Conservation (phyloP, 768 basidiomycete species). For the Lactifluus pinguis region DNA sequence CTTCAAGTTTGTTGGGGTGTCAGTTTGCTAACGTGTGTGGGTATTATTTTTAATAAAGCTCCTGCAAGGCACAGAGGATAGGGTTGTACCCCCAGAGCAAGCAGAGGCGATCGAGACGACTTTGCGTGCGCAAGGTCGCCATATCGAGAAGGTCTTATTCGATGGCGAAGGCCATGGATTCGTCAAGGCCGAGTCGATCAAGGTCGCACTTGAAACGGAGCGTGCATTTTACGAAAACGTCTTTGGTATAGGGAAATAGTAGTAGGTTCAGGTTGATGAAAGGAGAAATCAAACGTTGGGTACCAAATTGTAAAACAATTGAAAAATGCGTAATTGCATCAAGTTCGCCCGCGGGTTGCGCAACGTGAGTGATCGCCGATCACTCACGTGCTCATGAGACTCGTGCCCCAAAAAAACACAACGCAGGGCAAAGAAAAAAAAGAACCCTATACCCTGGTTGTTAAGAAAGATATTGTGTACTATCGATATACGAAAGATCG, state of each 20-base stretch:
- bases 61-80: neutral
- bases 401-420: no score
- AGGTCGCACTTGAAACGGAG: conserved; percentile 44
- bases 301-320: neutral
- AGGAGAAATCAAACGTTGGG: neutral
- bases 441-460: no score
- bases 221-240: conserved; percentile 46
- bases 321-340: no score
- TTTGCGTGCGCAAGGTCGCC: conserved; percentile 30
- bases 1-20: neutral
- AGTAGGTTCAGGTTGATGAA: neutral
- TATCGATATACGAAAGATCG: no score
- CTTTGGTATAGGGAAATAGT: conserved; percentile 15
- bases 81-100: conserved; percentile 40
- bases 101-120: conserved; percentile 34
- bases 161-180: conserved; percentile 62
- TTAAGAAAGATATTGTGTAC: no score
- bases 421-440: no score
- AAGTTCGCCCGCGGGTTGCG: no score
- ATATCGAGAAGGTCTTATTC: conserved; percentile 53
- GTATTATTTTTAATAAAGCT: no score
- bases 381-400: no score
- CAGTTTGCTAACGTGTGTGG: neutral
- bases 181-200: conserved; percentile 46
- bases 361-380: no score